Evolutionary conservation across 257 asterid genomes (phyloP).

Genomic region (Solanum pinnatisectum): DNA sequence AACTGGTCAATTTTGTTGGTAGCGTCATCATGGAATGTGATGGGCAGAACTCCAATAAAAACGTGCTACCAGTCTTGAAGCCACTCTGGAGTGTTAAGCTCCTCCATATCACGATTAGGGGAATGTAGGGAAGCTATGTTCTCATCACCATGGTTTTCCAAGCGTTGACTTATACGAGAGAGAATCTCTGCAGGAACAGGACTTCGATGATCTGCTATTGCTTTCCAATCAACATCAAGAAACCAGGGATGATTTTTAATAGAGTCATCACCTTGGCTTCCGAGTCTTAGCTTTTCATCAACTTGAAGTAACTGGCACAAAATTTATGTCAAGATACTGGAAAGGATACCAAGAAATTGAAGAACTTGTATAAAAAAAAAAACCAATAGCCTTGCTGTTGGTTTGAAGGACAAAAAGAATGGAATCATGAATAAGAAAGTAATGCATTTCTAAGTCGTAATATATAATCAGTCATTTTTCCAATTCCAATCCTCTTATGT

Average conservation of each 20-base stretch:
- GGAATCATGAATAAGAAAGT: neutral
- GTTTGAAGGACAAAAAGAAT: neutral
- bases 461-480: neutral
- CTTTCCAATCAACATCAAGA: slow-evolving; percentile 59
- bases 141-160: slow-evolving; percentile 41
- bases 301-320: slow-evolving; percentile 63
- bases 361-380: neutral
- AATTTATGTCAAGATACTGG: neutral
- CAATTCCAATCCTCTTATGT: neutral
- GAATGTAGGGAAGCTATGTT: slow-evolving; percentile 20
- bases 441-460: neutral
- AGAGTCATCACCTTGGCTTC: slow-evolving; percentile 58
- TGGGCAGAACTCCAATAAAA: neutral
- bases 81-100: slow-evolving; percentile 70
- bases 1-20: neutral
- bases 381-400: neutral
- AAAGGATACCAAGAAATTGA: neutral
- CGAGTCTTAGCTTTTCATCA: slow-evolving; percentile 75
- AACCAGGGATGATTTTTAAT: slow-evolving; percentile 86
- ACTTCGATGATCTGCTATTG: slow-evolving; percentile 28
- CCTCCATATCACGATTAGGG: slow-evolving; percentile 37
- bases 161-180: slow-evolving; percentile 51
- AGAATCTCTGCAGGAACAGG: slow-evolving; percentile 50
- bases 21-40: neutral
- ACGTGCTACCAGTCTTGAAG: slow-evolving; percentile 68